phyloP scores from a whole-genome alignment of 108 stramenopile genomes.

The Skeletonema potamos region DNA sequence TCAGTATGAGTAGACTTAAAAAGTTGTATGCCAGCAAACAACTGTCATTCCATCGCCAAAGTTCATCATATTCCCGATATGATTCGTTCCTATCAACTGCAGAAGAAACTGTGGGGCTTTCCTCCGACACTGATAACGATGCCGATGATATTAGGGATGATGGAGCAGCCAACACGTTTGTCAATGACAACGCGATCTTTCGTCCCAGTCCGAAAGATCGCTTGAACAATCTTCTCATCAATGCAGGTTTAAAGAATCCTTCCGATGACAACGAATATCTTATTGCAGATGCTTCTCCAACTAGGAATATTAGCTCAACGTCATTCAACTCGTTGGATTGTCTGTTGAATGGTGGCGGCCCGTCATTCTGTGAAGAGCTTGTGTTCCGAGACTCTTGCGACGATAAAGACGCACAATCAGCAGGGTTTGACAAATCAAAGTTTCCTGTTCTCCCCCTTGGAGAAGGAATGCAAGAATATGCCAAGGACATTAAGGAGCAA shows the following conservation, averaged over 20 bases:
- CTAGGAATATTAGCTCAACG: slow-evolving; percentile 7
- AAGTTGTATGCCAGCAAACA: slow-evolving; percentile 41
- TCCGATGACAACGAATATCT: background rate
- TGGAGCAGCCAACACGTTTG: background rate
- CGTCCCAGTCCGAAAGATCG: slow-evolving; percentile 20
- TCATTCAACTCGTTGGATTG: slow-evolving; percentile 26
- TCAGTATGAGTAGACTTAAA: slow-evolving; percentile 20
- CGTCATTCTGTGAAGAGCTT: slow-evolving; percentile 23
- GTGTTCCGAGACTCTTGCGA: slow-evolving; percentile 33
- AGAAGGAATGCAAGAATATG: background rate
- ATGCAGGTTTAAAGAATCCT: slow-evolving; percentile 27
- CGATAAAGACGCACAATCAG: background rate
- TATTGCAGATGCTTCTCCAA: slow-evolving; percentile 14
- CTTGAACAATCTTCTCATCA: slow-evolving; percentile 30
- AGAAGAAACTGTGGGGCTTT: background rate
- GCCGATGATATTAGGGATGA: slow-evolving; percentile 4
- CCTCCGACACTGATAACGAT: background rate
- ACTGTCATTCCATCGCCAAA: slow-evolving; percentile 26
- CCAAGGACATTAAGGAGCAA: slow-evolving; percentile 1
- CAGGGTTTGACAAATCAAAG: background rate
- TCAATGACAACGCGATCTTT: slow-evolving; percentile 27
- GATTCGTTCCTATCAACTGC: slow-evolving; percentile 33
- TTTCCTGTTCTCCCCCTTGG: background rate
- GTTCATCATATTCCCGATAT: slow-evolving; percentile 30
- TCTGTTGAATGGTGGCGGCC: slow-evolving; percentile 40